These are phyloP conservation scores for Perkinsus marinus DNA, from an alignment of 169 alveolate species.

Conservation along the genomic window DNA sequence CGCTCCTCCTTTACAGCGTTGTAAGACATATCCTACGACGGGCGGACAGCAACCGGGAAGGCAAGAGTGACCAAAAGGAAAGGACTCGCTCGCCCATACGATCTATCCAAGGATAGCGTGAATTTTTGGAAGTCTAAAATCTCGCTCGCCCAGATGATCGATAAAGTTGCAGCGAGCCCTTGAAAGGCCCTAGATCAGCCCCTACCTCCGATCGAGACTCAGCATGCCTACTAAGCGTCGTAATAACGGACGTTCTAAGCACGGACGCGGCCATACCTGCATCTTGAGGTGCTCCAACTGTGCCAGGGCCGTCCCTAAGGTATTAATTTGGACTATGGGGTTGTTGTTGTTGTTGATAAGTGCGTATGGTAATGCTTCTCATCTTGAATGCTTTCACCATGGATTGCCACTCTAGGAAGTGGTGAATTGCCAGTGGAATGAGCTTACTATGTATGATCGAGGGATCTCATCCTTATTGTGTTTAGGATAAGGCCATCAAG, in stretches of 20 bases:
- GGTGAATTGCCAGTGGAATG: too few species aligned
- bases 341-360: neutral
- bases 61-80: neutral
- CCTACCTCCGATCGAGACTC: neutral
- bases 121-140: neutral
- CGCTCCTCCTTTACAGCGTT: slow-evolving; percentile 12
- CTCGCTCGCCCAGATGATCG: neutral
- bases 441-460: neutral
- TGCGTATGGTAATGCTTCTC: too few species aligned
- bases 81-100: neutral
- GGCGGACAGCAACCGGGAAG: neutral
- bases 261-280: slow-evolving; percentile 95
- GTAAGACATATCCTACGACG: neutral
- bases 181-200: neutral
- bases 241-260: slow-evolving; percentile 97
- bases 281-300: slow-evolving; percentile 96
- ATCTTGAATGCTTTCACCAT: neutral
- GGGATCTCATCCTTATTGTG: neutral
- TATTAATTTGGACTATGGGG: neutral
- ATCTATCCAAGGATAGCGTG: neutral
- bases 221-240: slow-evolving; percentile 96
- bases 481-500: slow-evolving; percentile 94
- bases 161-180: neutral
- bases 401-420: too few species aligned
- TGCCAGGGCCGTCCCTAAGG: slow-evolving; percentile 87